phyloP scores from a whole-genome alignment of 257 asterid genomes.

The Echites panduratus region DNA sequence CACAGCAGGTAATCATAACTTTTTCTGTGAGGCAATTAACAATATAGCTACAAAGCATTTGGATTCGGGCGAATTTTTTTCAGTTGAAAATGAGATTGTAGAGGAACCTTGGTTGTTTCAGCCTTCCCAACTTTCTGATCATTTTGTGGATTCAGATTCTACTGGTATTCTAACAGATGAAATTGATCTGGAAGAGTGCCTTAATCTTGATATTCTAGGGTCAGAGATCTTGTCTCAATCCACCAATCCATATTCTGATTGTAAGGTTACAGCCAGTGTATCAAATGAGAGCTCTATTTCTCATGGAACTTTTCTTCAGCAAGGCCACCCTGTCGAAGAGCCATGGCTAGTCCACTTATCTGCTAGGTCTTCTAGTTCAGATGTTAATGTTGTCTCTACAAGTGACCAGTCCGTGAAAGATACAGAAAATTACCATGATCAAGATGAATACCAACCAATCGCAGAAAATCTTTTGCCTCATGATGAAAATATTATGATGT shows the following conservation, averaged over 20 bases:
- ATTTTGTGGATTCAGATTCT: slow-evolving; percentile 29
- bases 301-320: slow-evolving; percentile 18
- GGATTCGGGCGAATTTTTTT: slow-evolving; percentile 26
- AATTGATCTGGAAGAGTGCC: slow-evolving; percentile 26
- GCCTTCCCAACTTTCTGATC: slow-evolving; percentile 35
- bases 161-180: slow-evolving; percentile 25
- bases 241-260: slow-evolving; percentile 19
- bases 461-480: slow-evolving; percentile 43
- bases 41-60: slow-evolving; percentile 24
- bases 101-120: slow-evolving; percentile 94
- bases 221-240: slow-evolving; percentile 24
- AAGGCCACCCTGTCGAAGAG: slow-evolving; percentile 65
- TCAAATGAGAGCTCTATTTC: slow-evolving; percentile 20
- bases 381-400: slow-evolving; percentile 19
- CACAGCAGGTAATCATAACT: slow-evolving; percentile 20
- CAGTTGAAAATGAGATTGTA: slow-evolving; percentile 27
- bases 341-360: slow-evolving; percentile 71
- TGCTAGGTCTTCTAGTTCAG: slow-evolving; percentile 17
- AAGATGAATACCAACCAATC: slow-evolving; percentile 30
- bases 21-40: slow-evolving; percentile 20
- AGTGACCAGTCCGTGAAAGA: slow-evolving; percentile 25
- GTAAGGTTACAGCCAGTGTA: slow-evolving; percentile 26
- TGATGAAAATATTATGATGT: slow-evolving; percentile 35
- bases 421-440: slow-evolving; percentile 28
- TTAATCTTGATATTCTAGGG: slow-evolving; percentile 28